Evolutionary conservation across 148 eudicot genomes (phyloP).

Genomic region (Oxyria digyna): DNA sequence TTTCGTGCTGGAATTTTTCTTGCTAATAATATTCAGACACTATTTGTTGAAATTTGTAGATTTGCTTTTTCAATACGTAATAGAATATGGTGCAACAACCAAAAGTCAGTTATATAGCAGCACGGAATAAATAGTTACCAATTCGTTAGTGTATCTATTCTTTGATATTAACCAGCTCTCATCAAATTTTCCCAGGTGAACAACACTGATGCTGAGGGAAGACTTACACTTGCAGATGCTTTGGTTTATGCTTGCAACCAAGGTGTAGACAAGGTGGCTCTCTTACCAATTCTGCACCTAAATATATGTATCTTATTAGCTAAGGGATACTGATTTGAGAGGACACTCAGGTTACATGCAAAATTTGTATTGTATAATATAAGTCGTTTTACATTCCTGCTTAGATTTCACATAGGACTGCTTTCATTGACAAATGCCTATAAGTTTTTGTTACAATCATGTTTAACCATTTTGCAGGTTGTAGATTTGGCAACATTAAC

Average conservation of each 20-base stretch:
- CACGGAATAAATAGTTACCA: neutral
- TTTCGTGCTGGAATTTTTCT: neutral
- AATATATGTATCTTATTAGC: neutral
- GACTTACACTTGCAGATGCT: constrained; percentile 99
- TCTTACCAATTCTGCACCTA: neutral
- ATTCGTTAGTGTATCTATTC: neutral
- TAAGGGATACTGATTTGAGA: neutral
- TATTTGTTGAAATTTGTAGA: neutral
- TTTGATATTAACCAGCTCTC: neutral
- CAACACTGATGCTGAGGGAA: constrained; percentile 98
- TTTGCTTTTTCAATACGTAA: neutral
- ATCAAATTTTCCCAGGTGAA: constrained; percentile 43
- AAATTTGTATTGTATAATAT: neutral
- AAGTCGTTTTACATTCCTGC: constrained; percentile 10
- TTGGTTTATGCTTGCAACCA: constrained; percentile 96
- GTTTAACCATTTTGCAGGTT: constrained; percentile 28
- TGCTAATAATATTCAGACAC: neutral
- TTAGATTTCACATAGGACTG: neutral
- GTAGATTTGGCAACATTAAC: constrained; percentile 93
- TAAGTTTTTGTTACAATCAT: neutral
- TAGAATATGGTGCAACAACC: neutral
- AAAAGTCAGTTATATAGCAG: neutral
- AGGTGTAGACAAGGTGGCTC: constrained; percentile 82
- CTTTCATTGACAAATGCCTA: neutral
- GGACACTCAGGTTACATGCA: neutral